These are phyloP conservation scores for Nannochloris sp. DNA, from an alignment of 139 green algal genomes.

Conservation along the genomic window DNA sequence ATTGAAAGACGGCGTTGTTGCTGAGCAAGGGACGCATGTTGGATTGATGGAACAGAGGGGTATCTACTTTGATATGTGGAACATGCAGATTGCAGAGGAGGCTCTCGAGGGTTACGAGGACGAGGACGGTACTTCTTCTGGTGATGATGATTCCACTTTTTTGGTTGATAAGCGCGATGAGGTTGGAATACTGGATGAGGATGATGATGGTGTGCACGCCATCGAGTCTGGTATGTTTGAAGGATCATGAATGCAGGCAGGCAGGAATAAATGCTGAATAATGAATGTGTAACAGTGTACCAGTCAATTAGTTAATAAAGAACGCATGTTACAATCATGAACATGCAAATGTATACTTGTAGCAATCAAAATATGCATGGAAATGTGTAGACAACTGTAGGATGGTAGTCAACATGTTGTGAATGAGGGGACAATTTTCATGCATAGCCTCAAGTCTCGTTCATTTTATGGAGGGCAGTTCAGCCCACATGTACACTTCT, in stretches of 20 bases:
- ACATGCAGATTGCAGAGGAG: constrained; percentile 21
- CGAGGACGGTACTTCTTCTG: not conserved
- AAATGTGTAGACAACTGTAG: not conserved
- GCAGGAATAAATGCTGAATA: too few relatives aligned
- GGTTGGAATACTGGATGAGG: too few relatives aligned
- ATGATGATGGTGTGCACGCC: too few relatives aligned
- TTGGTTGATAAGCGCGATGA: too few relatives aligned
- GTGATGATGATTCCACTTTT: not conserved
- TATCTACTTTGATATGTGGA: constrained; percentile 36
- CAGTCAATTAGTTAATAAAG: too few relatives aligned
- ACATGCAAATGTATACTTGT: too few relatives aligned
- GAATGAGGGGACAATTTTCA: constrained; percentile 6
- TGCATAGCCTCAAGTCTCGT: not conserved
- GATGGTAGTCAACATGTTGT: constrained; percentile 13
- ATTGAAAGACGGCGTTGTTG: constrained; percentile 41
- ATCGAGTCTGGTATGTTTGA: too few relatives aligned
- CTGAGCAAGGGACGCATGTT: constrained; percentile 54
- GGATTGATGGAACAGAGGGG: constrained; percentile 44
- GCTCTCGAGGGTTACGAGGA: constrained; percentile 15
- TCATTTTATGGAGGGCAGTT: constrained; percentile 5
- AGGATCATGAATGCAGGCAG: too few relatives aligned
- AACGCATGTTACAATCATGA: too few relatives aligned
- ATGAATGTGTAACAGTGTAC: too few relatives aligned
- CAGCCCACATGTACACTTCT: not conserved
- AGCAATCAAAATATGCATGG: not conserved